These are phyloP conservation scores for Fonsecaea pedrosoi DNA, from an alignment of 2,329 filamentous ascomycete species.

Conservation along the genomic window DNA sequence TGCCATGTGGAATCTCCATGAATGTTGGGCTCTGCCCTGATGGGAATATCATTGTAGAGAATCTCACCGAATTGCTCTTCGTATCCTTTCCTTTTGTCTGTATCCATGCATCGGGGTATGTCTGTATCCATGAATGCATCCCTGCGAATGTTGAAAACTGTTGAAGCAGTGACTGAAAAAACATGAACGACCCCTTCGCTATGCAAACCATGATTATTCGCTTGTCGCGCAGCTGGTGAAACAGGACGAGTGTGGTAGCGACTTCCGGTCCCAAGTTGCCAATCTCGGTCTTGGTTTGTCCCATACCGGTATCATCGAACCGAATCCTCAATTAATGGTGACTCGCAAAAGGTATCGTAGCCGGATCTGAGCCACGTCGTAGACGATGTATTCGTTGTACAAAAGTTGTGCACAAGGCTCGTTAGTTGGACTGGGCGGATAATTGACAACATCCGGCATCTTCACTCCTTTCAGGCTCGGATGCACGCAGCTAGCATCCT, in stretches of 20 bases:
- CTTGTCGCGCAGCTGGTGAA: not conserved
- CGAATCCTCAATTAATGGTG: slow-evolving; percentile 42
- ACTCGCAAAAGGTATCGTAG: slow-evolving; percentile 55
- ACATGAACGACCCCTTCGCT: not conserved
- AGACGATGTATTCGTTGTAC: slow-evolving; percentile 58
- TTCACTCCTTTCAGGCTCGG: slow-evolving; percentile 69
- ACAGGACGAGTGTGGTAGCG: not conserved
- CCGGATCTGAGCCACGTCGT: slow-evolving; percentile 57
- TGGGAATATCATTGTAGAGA: not conserved
- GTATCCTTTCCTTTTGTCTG: not conserved
- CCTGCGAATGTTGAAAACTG: not conserved
- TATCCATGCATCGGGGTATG: not conserved
- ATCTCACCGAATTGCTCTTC: not conserved
- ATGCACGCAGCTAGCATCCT: slow-evolving; percentile 73
- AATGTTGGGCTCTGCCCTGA: slow-evolving; percentile 2
- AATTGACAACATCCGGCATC: slow-evolving; percentile 56
- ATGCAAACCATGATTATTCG: not conserved
- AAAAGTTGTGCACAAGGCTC: slow-evolving; percentile 31
- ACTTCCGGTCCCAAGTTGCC: not conserved
- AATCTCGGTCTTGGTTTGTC: not conserved
- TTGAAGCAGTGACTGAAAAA: not conserved
- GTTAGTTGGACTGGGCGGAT: slow-evolving; percentile 26
- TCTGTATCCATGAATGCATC: not conserved
- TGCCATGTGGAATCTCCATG: not conserved
- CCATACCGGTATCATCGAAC: not conserved